phyloP scores from a whole-genome alignment of 179 eudicot genomes.

The Corrigiola litoralis region DNA sequence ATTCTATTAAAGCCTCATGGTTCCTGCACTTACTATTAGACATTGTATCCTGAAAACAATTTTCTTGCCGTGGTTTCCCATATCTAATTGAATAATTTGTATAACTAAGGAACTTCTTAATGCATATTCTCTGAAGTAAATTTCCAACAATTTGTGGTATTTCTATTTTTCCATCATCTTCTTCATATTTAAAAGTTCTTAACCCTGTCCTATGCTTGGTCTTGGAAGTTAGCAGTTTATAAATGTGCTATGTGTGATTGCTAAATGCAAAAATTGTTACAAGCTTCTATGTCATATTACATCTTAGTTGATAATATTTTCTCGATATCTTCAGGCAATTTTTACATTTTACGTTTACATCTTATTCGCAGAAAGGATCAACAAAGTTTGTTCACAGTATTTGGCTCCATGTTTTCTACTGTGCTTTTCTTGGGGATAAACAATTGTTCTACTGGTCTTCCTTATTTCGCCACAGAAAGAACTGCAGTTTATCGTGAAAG shows the following conservation, averaged over 20 bases:
- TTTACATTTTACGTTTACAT: neutral
- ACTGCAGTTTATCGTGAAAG: constrained; percentile 71
- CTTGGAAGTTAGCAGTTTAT: neutral
- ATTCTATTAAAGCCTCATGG: neutral
- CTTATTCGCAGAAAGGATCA: constrained; percentile 49
- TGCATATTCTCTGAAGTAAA: neutral
- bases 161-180: neutral
- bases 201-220: too few relatives aligned
- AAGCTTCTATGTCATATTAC: neutral
- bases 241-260: neutral
- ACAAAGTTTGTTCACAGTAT: constrained; percentile 54
- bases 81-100: neutral
- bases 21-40: neutral
- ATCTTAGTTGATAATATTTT: neutral
- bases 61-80: neutral
- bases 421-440: constrained; percentile 50
- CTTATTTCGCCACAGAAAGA: constrained; percentile 56
- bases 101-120: neutral
- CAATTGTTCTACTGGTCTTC: constrained; percentile 43
- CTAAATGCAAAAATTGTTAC: neutral
- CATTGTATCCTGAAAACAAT: neutral
- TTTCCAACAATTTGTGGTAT: neutral
- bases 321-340: neutral
- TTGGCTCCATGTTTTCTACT: constrained; percentile 42
- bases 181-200: too few relatives aligned